Evolutionary conservation across 163 green algal species (phyloP).

Genomic region (Prototheca wickerhamii): DNA sequence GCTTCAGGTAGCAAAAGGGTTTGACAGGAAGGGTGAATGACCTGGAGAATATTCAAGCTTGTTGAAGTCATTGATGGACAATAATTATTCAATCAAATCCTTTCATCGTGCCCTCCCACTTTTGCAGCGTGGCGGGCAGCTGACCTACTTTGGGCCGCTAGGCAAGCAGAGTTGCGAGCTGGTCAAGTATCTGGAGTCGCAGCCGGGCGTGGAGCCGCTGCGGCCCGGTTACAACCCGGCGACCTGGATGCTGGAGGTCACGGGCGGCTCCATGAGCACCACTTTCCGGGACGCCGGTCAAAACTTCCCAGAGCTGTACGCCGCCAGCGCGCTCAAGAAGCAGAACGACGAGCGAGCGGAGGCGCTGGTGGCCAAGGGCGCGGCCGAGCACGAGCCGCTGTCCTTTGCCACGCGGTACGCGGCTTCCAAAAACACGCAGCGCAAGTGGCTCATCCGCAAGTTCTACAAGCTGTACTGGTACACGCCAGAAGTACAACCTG

Average conservation of each 20-base stretch:
- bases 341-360: constrained; percentile 8
- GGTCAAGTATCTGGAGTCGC: constrained; percentile 49
- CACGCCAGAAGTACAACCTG: constrained; percentile 57
- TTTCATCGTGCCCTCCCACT: neutral
- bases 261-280: neutral
- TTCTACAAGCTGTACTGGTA: constrained; percentile 52
- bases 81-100: neutral
- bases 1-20: no score
- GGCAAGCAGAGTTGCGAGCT: constrained; percentile 21
- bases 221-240: constrained; percentile 24
- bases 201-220: constrained; percentile 33
- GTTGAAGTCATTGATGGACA: neutral
- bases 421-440: constrained; percentile 19
- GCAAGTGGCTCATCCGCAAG: constrained; percentile 24
- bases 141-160: neutral
- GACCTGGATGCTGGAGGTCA: constrained; percentile 38
- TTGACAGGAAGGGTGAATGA: no score
- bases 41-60: no score
- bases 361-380: constrained; percentile 13
- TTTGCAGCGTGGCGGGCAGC: constrained; percentile 9
- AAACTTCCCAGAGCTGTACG: constrained; percentile 7
- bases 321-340: neutral
- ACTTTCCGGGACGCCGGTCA: neutral
- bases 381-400: constrained; percentile 16
- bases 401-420: constrained; percentile 33